Evolutionary conservation across 805 yeast genomes (phyloP), one percentile per base, ranked within the genome.

Genomic region (Kuraishia piskuri): DNA sequence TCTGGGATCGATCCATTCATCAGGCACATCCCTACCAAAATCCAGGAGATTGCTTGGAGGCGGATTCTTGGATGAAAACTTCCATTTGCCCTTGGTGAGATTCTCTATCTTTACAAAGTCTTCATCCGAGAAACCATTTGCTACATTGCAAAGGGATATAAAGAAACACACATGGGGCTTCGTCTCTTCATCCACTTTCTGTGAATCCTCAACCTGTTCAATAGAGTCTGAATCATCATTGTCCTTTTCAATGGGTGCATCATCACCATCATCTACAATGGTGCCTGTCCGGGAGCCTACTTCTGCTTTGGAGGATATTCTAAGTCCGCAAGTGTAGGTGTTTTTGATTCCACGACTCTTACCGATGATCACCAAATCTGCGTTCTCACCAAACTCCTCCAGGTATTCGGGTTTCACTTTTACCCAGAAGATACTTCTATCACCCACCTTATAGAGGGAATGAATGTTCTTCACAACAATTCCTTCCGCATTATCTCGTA

Each of bases 341-440:
- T 83, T 77, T 50, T 92, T 92, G 22, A 78, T 75, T 0, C 89
- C 90, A 19, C 83, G 82, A 53, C 80, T 83, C 53, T 83, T 85
- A 0, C 97, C 99, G 54, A 91, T 83, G 0, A 92, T 79, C 2
- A 83, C 72, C 50, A 90, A 65, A 66, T 92, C 98, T 56, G 90
- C 71, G 61, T 88, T 87, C 57, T 90, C 96, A 9, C 96, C 96
- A 66, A 87, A 86, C 55, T 86, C 89, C 53, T 83, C 86, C 52
- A 90, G 71, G 63, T 90, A 91, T 59, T 91, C 97, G 0, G 98
- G 98, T 65, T 92, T 92, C 1, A 92, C 79, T 62, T 92, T 92
- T 17, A 90, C 72, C 96, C 97, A 92, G n/a, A 75, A 68, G 8
- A 53, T 52, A 19, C 77, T 78, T 50, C 90, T 70, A 36, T 76